Evolutionary conservation across 225 moss, liverwort and hornwort genomes (phyloP).

Genomic region (Climacium dendroides): DNA sequence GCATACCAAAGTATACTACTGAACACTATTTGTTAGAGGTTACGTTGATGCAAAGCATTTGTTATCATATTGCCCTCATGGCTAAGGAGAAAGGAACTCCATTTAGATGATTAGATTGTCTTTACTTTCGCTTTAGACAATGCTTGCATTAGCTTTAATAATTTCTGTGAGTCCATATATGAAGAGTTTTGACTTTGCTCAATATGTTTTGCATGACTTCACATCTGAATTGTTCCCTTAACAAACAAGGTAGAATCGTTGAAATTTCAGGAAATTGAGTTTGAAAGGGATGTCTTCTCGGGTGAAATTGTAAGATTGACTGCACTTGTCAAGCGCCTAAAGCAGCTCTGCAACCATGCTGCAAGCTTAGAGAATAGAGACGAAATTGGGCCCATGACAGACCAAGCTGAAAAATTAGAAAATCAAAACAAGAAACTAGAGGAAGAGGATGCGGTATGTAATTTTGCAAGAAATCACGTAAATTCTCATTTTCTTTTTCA

Average conservation of each 20-base stretch:
- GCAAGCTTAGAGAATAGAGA: conserved; percentile 30
- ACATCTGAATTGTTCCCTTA: not conserved
- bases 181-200: not conserved
- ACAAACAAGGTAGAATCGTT: not conserved
- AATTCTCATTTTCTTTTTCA: not conserved
- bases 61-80: not conserved
- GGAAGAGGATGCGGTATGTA: conserved; percentile 12
- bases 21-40: not conserved
- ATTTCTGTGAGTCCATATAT: not conserved
- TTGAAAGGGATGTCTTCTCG: conserved; percentile 82
- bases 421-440: conserved; percentile 20
- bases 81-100: no score
- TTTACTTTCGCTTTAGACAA: not conserved
- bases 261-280: conserved; percentile 71
- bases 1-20: conserved; percentile 53
- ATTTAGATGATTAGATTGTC: not conserved
- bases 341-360: conserved; percentile 32
- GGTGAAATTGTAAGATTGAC: conserved; percentile 70
- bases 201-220: not conserved
- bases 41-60: not conserved
- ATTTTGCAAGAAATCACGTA: not conserved
- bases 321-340: conserved; percentile 33
- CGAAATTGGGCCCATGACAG: conserved; percentile 19
- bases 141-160: not conserved
- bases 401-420: conserved; percentile 12